Conservation (phyloP, 352 stramenopile species). For the Phytophthora pini region DNA sequence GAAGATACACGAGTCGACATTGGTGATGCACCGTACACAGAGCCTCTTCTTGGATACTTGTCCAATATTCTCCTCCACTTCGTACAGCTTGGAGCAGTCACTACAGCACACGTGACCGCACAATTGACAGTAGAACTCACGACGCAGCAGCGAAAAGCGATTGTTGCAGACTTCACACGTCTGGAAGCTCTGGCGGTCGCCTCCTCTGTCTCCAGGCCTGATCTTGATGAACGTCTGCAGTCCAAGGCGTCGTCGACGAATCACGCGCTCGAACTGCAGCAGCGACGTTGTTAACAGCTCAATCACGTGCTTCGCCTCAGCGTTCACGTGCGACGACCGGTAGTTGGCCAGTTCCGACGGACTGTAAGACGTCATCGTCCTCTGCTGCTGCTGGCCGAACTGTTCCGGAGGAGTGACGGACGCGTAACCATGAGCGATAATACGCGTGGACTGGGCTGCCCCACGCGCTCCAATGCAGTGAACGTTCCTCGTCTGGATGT, state of each 20-base stretch:
- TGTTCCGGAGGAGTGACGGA: conserved; percentile 44
- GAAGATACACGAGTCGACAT: conserved; percentile 62
- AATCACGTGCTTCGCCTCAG: conserved; percentile 68
- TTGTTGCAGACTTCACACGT: conserved; percentile 53
- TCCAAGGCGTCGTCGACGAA: conserved; percentile 67
- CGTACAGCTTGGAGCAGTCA: conserved; percentile 63
- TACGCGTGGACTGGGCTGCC: conserved; percentile 40
- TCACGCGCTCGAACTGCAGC: conserved; percentile 69
- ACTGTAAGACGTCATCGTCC: conserved; percentile 30
- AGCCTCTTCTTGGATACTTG: conserved; percentile 54
- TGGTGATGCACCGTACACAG: conserved; percentile 62
- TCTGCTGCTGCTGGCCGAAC: conserved; percentile 40
- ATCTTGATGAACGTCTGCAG: conserved; percentile 72
- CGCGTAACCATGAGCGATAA: conserved; percentile 72
- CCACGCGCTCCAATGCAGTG: conserved; percentile 35
- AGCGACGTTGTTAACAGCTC: conserved; percentile 60
- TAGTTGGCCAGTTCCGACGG: conserved; percentile 42
- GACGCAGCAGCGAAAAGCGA: conserved; percentile 52
- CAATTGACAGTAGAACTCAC: conserved; percentile 61
- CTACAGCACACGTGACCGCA: conserved; percentile 60
- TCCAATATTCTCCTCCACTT: conserved; percentile 57
- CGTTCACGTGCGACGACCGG: conserved; percentile 59
- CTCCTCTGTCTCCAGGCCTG: conserved; percentile 8
- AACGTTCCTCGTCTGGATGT: conserved; percentile 53
- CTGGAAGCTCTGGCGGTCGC: conserved; percentile 26